These are phyloP conservation scores for Trichosporon faecale DNA, from an alignment of 1,284 basidiomycete species.

Conservation along the genomic window DNA sequence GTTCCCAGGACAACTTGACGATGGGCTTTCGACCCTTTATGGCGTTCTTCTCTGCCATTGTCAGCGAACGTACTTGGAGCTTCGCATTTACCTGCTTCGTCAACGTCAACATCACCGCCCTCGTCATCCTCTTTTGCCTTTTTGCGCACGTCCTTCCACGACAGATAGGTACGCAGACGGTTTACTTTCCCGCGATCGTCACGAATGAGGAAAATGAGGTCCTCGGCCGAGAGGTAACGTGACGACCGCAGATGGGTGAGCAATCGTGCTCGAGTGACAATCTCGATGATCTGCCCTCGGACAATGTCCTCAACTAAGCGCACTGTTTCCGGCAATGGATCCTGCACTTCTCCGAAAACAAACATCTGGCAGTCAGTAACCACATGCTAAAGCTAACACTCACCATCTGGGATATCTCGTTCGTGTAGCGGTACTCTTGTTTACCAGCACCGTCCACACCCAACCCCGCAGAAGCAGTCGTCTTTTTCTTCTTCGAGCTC, in stretches of 20 bases:
- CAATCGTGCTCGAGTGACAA: constrained; percentile 85
- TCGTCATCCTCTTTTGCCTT: constrained; percentile 78
- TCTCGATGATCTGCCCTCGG: constrained; percentile 86
- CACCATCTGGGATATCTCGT: constrained; percentile 81
- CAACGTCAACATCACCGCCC: constrained; percentile 67
- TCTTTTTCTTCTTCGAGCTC: constrained; percentile 33
- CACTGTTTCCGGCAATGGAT: constrained; percentile 81
- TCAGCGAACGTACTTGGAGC: neutral
- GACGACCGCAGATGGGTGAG: constrained; percentile 78
- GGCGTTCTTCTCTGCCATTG: constrained; percentile 65
- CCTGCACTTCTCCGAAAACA: constrained; percentile 92
- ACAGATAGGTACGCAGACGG: constrained; percentile 86
- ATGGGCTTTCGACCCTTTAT: constrained; percentile 87
- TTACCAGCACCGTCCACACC: constrained; percentile 21
- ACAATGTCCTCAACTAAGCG: constrained; percentile 94
- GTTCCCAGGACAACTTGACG: constrained; percentile 95
- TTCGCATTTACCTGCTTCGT: constrained; percentile 33
- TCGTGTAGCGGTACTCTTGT: constrained; percentile 67
- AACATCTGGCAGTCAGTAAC: constrained; percentile 67
- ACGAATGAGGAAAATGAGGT: constrained; percentile 93
- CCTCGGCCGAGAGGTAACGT: constrained; percentile 83
- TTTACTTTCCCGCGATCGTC: constrained; percentile 94
- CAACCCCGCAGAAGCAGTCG: constrained; percentile 8
- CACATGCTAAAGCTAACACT: constrained; percentile 17
- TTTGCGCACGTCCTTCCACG: constrained; percentile 96